These are phyloP conservation scores for Phellinidium pouzarii DNA, from an alignment of 1,284 basidiomycete genomes.

Conservation along the genomic window DNA sequence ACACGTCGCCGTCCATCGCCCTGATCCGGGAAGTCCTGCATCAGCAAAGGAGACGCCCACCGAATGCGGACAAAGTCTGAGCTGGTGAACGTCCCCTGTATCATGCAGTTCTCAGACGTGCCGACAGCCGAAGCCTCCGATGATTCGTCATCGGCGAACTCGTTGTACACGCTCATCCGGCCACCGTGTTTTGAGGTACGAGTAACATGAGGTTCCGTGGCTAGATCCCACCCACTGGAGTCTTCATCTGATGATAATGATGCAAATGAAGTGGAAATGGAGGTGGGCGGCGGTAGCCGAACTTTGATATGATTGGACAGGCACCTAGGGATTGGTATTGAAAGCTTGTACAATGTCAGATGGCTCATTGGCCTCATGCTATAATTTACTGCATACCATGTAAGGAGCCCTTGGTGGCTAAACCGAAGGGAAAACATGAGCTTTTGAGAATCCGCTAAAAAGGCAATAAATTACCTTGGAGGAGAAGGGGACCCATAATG, in stretches of 20 bases:
- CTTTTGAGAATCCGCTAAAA: neutral
- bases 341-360: slow-evolving; percentile 38
- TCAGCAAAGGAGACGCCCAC: slow-evolving; percentile 64
- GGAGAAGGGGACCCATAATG: slow-evolving; percentile 64
- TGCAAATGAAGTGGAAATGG: slow-evolving; percentile 49
- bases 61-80: slow-evolving; percentile 66
- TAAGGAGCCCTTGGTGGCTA: slow-evolving; percentile 61
- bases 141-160: slow-evolving; percentile 76
- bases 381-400: slow-evolving; percentile 41
- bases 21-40: slow-evolving; percentile 37
- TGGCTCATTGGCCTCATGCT: neutral
- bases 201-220: slow-evolving; percentile 69
- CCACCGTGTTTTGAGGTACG: slow-evolving; percentile 39
- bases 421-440: neutral
- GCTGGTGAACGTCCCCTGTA: slow-evolving; percentile 74
- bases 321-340: slow-evolving; percentile 69
- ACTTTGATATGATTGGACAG: slow-evolving; percentile 68
- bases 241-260: slow-evolving; percentile 74
- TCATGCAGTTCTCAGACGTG: slow-evolving; percentile 49
- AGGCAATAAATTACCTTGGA: slow-evolving; percentile 29
- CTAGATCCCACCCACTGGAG: slow-evolving; percentile 60
- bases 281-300: slow-evolving; percentile 56
- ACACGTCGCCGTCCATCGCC: slow-evolving; percentile 55
- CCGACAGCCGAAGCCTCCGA: slow-evolving; percentile 60
- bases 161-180: slow-evolving; percentile 51